These are phyloP conservation scores for Chenopodium album DNA, from an alignment of 148 eudicot genomes.

Conservation along the genomic window DNA sequence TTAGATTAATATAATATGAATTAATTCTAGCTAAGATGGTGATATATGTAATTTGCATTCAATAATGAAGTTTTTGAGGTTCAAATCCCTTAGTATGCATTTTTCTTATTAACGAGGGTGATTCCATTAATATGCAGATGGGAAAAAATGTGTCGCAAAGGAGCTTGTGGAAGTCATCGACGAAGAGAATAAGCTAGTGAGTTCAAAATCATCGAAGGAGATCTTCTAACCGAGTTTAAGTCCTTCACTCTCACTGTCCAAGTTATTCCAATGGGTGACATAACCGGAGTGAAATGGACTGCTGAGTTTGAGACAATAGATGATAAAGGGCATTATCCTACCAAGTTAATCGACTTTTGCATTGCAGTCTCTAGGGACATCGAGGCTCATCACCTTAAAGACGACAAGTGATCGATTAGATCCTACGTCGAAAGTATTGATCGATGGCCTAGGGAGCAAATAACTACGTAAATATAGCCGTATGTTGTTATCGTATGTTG, in stretches of 20 bases:
- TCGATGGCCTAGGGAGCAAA: not conserved
- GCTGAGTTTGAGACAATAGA: not conserved
- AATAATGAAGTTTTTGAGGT: too few relatives aligned
- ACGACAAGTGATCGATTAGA: not conserved
- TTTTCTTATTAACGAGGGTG: too few relatives aligned
- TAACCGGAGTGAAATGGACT: not conserved
- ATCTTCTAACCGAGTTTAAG: not conserved
- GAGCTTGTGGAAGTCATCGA: not conserved
- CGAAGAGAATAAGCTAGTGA: not conserved
- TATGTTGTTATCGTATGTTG: too few relatives aligned
- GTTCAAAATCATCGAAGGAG: conserved; percentile 15
- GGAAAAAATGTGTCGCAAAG: conserved; percentile 6
- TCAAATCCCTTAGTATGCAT: too few relatives aligned
- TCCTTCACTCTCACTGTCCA: not conserved
- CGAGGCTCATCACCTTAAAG: conserved; percentile 7
- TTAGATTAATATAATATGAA: too few relatives aligned
- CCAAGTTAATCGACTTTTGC: conserved; percentile 2
- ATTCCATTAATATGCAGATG: not conserved
- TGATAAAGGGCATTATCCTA: conserved; percentile 5
- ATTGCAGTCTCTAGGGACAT: not conserved
- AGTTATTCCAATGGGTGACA: not conserved
- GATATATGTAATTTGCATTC: too few relatives aligned
- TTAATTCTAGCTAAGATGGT: too few relatives aligned
- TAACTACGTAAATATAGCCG: too few relatives aligned
- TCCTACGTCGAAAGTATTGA: too few relatives aligned